Percentiles rank a stretch among this genome's conserved stretches.
Evolutionary conservation across 805 yeast species (phyloP).

Genomic region (Torulaspora microellipsoides): DNA sequence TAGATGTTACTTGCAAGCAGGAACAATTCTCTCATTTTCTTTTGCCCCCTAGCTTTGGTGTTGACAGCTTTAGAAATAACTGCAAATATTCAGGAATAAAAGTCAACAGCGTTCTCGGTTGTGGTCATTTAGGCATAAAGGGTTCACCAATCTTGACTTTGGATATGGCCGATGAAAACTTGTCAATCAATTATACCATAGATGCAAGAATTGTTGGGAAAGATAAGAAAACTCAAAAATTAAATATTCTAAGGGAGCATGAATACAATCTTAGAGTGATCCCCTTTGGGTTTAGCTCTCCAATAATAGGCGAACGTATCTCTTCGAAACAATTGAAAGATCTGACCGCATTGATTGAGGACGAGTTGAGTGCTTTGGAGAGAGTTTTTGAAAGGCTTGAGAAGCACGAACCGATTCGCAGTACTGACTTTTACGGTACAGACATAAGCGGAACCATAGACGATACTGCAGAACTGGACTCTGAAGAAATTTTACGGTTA

Average conservation of each 20-base stretch:
- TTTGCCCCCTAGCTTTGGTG: slow-evolving; percentile 41
- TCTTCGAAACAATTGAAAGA: slow-evolving; percentile 23
- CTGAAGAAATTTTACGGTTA: slow-evolving; percentile 25
- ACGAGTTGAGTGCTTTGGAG: slow-evolving; percentile 26
- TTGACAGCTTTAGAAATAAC: slow-evolving; percentile 31
- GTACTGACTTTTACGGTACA: slow-evolving; percentile 25
- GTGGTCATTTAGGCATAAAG: slow-evolving; percentile 46
- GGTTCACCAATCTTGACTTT: slow-evolving; percentile 53
- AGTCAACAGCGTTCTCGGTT: slow-evolving; percentile 37
- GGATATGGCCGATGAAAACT: slow-evolving; percentile 45
- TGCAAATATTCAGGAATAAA: slow-evolving; percentile 33
- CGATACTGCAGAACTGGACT: slow-evolving; percentile 18
- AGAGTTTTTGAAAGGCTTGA: slow-evolving; percentile 23
- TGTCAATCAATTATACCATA: slow-evolving; percentile 48
- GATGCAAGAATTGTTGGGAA: slow-evolving; percentile 55
- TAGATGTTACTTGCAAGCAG: slow-evolving; percentile 51
- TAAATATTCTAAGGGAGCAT: slow-evolving; percentile 34
- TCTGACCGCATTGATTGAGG: slow-evolving; percentile 23
- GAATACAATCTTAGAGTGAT: slow-evolving; percentile 39
- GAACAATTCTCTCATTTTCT: slow-evolving; percentile 37
- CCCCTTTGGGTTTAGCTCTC: slow-evolving; percentile 37
- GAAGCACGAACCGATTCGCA: slow-evolving; percentile 22
- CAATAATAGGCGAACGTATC: slow-evolving; percentile 19
- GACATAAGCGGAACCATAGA: slow-evolving; percentile 29
- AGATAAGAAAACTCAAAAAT: slow-evolving; percentile 28